Evolutionary conservation across 805 yeast species (phyloP), one percentile per base, ranked within the genome.

Genomic region (Zygosaccharomyces pseudorouxii): DNA sequence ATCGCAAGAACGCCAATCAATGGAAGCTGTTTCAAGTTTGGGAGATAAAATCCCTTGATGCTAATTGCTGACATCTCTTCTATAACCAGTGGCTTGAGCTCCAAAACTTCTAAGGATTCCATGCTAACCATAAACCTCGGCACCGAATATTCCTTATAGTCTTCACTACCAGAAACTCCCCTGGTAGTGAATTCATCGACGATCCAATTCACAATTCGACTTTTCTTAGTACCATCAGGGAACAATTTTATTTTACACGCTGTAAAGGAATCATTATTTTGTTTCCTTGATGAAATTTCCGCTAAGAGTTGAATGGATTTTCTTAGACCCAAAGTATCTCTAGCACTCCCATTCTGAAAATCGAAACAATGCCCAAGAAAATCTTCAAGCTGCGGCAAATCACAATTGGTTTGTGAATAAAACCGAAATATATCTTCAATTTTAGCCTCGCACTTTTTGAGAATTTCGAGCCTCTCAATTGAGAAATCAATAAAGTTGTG

Each of bases 341-440:
- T 30, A 30, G 16, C 8, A n/a, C 9, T 14, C 22, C 19, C 12
- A 33, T 33, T 33, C 12, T 27, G 11, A 50, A 44, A 22, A 45
- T 44, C 9, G 40, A 62, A 57, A 7, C 57, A 43, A 42, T 63
- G 64, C 3, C 66, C 68, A 11, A 60, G 43, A 42, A 60, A 62
- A 25, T 37, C 22, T 18, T 30, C 43, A 1, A 62, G 41, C 12
- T 47, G 47, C 10, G 61, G 62, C 33, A 62, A 36, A 7, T 39
- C 11, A 65, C 66, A 62, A 44, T 59, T 57, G n/a, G 52, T 45
- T 22, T 60, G 53, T 2, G 65, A 62, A 42, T 63, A 63, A 9
- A 5, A n/a, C n/a, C 35, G 35, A 12, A 4, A 14, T n/a, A n/a
- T n/a, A 63, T 27, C 23, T 51, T 42, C 41, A 62, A 62, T 12